Evolutionary conservation across 768 basidiomycete genomes (phyloP), one percentile per base, ranked within the genome.

Genomic region (Phylloporus rhodoxanthus): DNA sequence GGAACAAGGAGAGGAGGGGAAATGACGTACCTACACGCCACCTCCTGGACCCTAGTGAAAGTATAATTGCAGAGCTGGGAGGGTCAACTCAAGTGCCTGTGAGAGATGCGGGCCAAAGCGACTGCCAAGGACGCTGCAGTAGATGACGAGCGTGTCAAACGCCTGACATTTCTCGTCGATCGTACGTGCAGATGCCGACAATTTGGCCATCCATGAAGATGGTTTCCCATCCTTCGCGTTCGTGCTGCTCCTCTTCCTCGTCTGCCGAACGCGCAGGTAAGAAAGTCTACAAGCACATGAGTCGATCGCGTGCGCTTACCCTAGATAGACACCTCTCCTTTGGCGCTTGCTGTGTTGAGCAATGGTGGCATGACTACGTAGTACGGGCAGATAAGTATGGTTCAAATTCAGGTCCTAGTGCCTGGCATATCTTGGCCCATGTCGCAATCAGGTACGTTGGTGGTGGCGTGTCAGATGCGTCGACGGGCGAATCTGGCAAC

Each of bases 111-210:
- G 87, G 1, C 80, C 82, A 57, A 89, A 90, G 3, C 75, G 72
- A 1, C 76, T 69, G 0, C 79, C 78, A 0, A 91, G 74, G 5
- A 84, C 81, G 36, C 81, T 84, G 54, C 81, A 83, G 60, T 90
- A 86, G 19, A 90, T 85, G 13, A 90, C 80, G 7, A 91, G 74
- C n/a, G 87, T 90, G 60, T 90, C 87, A 56, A 91, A 89, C 2
- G 90, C 89, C 60, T 88, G 85, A 50, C 87, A 88, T 60, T 91
- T 91, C 57, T 92, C 88, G 60, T 91, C 89, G 57, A 92, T 81
- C 1, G 80, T 79, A 82, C 3, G 88, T 91, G 47, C 84, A 78
- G 54, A 91, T 87, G 2, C 85, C 86, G 21, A 89, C 75, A 15
- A 80, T 77, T 43, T 84, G 82, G 0, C 89, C 89, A 43, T 89